A percentile compares a stretch with the other conserved stretches of the same genome.
These are phyloP conservation scores for Saposhnikovia divaricata DNA, from an alignment of 129 eudicot species.

Conservation along the genomic window DNA sequence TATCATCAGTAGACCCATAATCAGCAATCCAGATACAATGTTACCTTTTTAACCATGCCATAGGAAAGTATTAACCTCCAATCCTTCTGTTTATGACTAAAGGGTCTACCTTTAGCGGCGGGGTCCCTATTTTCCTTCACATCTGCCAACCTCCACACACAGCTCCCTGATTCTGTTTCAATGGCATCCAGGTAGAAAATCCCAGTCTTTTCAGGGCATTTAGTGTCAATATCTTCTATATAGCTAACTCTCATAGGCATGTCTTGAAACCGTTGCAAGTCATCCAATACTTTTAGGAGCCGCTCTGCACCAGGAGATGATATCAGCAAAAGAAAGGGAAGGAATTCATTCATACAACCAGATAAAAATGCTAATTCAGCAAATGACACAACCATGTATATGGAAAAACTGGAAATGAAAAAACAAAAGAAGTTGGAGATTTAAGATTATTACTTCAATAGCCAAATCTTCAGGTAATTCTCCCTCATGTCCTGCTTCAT, in stretches of 20 bases:
- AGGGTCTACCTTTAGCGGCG: constrained; percentile 66
- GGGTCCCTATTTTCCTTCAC: constrained; percentile 81
- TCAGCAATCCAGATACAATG: constrained; percentile 41
- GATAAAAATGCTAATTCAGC: not conserved
- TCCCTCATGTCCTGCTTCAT: constrained; percentile 62
- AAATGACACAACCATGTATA: not conserved
- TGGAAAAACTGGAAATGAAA: not conserved
- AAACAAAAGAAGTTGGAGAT: not conserved
- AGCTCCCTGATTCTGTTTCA: constrained; percentile 51
- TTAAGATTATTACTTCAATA: constrained; percentile 51
- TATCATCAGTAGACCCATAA: not conserved
- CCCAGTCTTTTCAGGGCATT: constrained; percentile 33
- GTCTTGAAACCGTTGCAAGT: constrained; percentile 67
- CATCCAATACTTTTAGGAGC: constrained; percentile 68
- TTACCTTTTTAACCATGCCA: constrained; percentile 43
- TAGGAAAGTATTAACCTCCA: constrained; percentile 63
- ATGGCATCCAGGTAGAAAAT: constrained; percentile 55
- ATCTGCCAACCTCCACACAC: constrained; percentile 83
- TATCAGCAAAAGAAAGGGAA: constrained; percentile 35
- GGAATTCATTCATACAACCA: not conserved
- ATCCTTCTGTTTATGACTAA: constrained; percentile 73
- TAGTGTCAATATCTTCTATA: constrained; percentile 30
- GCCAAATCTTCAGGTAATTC: constrained; percentile 75
- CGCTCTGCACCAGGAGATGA: constrained; percentile 93
- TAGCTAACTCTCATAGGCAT: constrained; percentile 74